Base-by-base conservation (phyloP, 495 filamentous ascomycete species). In the Pseudotulostoma volvatum region DNA sequence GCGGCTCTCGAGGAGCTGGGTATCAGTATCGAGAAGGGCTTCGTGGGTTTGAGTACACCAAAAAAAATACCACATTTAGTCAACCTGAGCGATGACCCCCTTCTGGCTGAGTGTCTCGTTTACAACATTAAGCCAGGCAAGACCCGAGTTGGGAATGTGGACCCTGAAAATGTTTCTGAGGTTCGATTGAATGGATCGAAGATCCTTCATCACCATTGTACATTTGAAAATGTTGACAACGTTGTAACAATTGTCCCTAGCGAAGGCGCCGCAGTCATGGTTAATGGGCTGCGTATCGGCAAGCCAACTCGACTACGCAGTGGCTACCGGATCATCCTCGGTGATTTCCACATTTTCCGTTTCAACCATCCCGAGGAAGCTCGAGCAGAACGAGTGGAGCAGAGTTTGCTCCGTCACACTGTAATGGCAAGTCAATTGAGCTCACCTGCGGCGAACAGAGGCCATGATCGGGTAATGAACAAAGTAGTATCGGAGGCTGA, bases 41-140 rank as follows among this genome's bases (percentile, higher is more conserved):
- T 93, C 53, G 77, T 99, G 39, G 90, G 90, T 19, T 61, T 99
- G 33, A 87, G 84, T 31, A 96, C 88, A 8, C 90, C 90, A 1
- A 99, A 95, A 61, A 93, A 90, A 60, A 96, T 95, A 81, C 90
- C 90, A 3, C 90, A 99, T 73, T 66, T 99, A 54, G 90, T 99
- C 61, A 99, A 99, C 51, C 62, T 99, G 14, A 93, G 84, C 45
- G 90, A 99, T 53, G 90, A 99, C 51, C 90, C 90, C 3, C 64
- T 99, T 14, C 66, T 99, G 21, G 88, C 87, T 16, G 90, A 96
- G 61, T 99, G 92, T 60, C 69, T 99, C 42, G 83, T 99, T 17
- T 99, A 99, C 61, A 96, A 96, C 50, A 79, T 99, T 48, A 96
- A 96, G 57, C 87, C 90, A 9, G 90, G 90, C 9, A 79, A 72